These are phyloP conservation scores for Rhizoclosmatium sp. DNA, from an alignment of 192 early-diverging fungal species.

Conservation along the genomic window DNA sequence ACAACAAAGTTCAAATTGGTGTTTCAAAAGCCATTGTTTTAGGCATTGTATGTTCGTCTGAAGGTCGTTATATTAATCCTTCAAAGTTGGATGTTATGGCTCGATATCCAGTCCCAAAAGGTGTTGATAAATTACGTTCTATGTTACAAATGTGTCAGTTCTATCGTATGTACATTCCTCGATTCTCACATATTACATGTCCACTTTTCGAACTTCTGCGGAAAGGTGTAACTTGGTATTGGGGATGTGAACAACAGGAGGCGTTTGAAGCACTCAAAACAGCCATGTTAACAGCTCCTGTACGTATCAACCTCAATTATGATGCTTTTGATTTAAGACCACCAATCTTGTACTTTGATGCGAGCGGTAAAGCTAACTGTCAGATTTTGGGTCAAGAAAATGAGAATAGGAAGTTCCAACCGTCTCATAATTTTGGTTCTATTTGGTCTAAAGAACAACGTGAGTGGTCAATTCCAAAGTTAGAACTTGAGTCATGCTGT, in stretches of 20 bases:
- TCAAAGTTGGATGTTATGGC: neutral
- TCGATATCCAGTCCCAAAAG: neutral
- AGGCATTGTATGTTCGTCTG: neutral
- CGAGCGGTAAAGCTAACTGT: neutral
- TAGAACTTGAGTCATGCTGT: neutral
- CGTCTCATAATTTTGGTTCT: neutral
- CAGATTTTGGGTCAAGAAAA: neutral
- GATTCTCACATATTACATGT: neutral
- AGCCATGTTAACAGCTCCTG: neutral
- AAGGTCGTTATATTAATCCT: neutral
- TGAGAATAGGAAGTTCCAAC: neutral
- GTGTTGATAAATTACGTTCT: neutral
- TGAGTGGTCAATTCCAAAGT: neutral
- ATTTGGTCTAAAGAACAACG: neutral
- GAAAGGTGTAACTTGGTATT: constrained; percentile 1
- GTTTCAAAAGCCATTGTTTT: neutral
- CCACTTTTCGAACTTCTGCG: neutral
- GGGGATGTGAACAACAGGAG: neutral
- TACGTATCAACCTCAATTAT: neutral
- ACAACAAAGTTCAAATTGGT: neutral
- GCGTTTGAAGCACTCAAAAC: neutral
- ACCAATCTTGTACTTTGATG: neutral
- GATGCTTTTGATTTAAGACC: neutral
- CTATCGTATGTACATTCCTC: neutral
- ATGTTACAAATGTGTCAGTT: neutral